Conservation (phyloP, 148 eudicot genomes). For the Tetragonia tetragonoides region DNA sequence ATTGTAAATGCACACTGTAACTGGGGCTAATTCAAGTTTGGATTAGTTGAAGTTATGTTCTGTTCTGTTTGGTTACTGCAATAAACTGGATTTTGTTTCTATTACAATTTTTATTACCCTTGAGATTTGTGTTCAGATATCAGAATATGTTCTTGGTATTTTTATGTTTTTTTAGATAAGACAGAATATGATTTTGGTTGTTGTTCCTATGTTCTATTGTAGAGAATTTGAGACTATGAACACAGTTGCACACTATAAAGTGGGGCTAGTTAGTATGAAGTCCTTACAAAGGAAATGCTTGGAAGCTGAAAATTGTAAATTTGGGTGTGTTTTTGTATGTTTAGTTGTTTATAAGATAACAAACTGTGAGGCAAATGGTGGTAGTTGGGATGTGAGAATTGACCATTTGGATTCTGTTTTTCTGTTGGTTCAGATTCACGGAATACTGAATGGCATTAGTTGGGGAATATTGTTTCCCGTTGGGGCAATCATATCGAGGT, state of each 20-base stretch:
- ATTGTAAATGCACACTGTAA: too few species aligned
- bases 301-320: not conserved
- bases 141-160: too few species aligned
- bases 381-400: constrained; percentile 5
- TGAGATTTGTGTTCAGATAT: too few species aligned
- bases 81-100: too few species aligned
- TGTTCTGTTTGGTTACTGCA: too few species aligned
- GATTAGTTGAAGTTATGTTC: too few species aligned
- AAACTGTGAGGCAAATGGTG: constrained; percentile 7
- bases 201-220: not conserved
- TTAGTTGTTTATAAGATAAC: not conserved
- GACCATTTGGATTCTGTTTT: constrained; percentile 11
- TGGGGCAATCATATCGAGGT: constrained; percentile 76
- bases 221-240: not conserved
- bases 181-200: too few species aligned
- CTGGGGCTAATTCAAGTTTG: too few species aligned
- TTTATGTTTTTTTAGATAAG: too few species aligned
- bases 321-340: not conserved
- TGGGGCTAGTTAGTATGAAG: not conserved
- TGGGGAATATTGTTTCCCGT: constrained; percentile 90
- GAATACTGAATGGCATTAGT: constrained; percentile 79
- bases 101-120: too few species aligned
- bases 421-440: constrained; percentile 65
- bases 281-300: not conserved
- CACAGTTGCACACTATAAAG: too few species aligned